Evolutionary conservation across 2,329 filamentous ascomycete species (phyloP).

Genomic region (Fusarium sp.): DNA sequence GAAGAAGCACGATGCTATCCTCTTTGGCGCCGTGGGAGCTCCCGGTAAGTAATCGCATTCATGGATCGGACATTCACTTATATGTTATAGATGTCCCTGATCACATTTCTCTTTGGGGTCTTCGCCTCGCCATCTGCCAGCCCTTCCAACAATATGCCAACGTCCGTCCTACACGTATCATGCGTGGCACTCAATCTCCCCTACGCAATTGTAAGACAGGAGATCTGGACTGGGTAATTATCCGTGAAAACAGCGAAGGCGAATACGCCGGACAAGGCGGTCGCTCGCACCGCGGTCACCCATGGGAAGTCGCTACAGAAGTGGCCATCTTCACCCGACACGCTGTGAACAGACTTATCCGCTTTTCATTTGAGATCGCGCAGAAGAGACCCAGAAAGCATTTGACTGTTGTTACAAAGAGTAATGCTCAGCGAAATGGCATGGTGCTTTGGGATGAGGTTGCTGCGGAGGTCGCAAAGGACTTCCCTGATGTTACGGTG

Average conservation of each 20-base stretch:
- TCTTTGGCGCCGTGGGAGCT: slow-evolving; percentile 73
- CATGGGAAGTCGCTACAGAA: slow-evolving; percentile 72
- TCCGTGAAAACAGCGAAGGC: slow-evolving; percentile 74
- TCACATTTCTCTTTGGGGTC: slow-evolving; percentile 72
- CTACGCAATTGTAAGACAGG: slow-evolving; percentile 62
- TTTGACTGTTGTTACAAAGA: slow-evolving; percentile 73
- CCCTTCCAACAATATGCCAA: slow-evolving; percentile 75
- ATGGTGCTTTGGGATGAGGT: slow-evolving; percentile 77
- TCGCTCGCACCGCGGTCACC: slow-evolving; percentile 65
- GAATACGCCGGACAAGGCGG: slow-evolving; percentile 75
- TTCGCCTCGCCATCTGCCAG: slow-evolving; percentile 73
- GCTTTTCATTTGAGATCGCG: slow-evolving; percentile 72
- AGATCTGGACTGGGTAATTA: slow-evolving; percentile 73
- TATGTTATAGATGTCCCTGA: slow-evolving; percentile 65
- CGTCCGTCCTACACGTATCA: slow-evolving; percentile 70
- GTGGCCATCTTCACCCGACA: slow-evolving; percentile 71
- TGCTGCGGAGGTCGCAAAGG: slow-evolving; percentile 62
- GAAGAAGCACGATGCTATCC: slow-evolving; percentile 65
- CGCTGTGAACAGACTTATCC: slow-evolving; percentile 67
- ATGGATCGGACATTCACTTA: neutral
- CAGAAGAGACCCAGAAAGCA: slow-evolving; percentile 66
- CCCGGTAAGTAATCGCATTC: slow-evolving; percentile 51
- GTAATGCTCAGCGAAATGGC: slow-evolving; percentile 72
- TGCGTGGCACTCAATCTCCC: slow-evolving; percentile 68
- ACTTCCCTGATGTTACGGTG: slow-evolving; percentile 69